These are phyloP conservation scores for Podospora tetraspora DNA, from an alignment of 495 filamentous ascomycete species.

Conservation along the genomic window DNA sequence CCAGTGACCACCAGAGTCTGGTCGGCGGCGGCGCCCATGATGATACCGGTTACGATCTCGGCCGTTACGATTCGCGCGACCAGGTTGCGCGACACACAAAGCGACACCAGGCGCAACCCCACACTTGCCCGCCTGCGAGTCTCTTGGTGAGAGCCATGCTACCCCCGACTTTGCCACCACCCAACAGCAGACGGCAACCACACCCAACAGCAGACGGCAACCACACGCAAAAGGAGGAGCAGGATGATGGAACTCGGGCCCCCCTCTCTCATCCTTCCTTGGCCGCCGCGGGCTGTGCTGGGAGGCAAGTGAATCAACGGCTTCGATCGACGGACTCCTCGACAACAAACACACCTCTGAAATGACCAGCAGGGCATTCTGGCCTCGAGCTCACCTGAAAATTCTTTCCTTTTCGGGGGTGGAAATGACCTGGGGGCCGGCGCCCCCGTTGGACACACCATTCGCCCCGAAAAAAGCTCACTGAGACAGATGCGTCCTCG, in stretches of 20 bases:
- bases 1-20: background rate
- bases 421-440: background rate
- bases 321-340: slow-evolving; percentile 9
- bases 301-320: slow-evolving; percentile 13
- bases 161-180: background rate
- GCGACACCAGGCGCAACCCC: background rate
- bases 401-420: background rate
- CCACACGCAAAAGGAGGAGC: background rate
- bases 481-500: background rate
- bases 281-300: slow-evolving; percentile 13
- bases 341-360: background rate
- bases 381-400: background rate
- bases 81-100: slow-evolving; percentile 6
- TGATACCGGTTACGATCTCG: slow-evolving; percentile 5
- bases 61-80: slow-evolving; percentile 10
- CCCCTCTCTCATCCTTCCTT: background rate
- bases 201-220: background rate
- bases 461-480: background rate
- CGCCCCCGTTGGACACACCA: background rate
- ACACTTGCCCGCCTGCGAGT: slow-evolving; percentile 1
- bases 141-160: background rate
- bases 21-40: background rate
- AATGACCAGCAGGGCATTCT: background rate
- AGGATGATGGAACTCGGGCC: background rate
- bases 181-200: background rate